These are phyloP conservation scores for Mortierella antarctica DNA, from an alignment of 192 early-diverging fungal genomes.

Conservation along the genomic window DNA sequence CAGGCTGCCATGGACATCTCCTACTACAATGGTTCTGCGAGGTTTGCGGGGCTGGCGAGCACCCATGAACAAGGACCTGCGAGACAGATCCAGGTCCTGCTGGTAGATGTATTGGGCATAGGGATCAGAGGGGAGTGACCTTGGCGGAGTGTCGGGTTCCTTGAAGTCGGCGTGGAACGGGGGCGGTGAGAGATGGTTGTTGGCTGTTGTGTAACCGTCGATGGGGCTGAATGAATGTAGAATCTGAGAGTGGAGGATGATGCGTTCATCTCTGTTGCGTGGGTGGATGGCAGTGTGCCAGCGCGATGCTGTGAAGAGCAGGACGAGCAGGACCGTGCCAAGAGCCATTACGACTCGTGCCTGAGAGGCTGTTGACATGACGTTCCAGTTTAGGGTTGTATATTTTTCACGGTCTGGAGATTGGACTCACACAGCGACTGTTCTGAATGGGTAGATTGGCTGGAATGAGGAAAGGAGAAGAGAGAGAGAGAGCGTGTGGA, in stretches of 20 bases:
- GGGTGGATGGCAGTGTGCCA: not conserved
- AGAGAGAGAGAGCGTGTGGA: not conserved
- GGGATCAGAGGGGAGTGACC: slow-evolving; percentile 29
- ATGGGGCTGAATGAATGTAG: too few species aligned
- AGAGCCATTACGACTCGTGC: not conserved
- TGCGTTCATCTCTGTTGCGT: not conserved
- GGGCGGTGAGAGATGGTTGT: not conserved
- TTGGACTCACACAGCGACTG: not conserved
- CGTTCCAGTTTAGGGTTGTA: not conserved
- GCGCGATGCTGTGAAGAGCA: not conserved
- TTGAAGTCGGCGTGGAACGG: slow-evolving; percentile 4
- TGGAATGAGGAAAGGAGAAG: not conserved
- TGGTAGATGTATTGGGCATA: slow-evolving; percentile 51
- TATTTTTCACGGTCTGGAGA: too few species aligned
- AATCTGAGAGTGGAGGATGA: too few species aligned
- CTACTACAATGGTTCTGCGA: slow-evolving; percentile 69
- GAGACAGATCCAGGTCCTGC: slow-evolving; percentile 10
- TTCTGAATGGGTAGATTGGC: not conserved
- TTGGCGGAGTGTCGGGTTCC: slow-evolving; percentile 31
- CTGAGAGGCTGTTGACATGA: not conserved
- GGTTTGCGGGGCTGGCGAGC: not conserved
- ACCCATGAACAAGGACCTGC: not conserved
- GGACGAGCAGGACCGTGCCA: not conserved
- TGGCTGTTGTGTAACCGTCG: not conserved
- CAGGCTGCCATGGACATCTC: slow-evolving; percentile 75